Base-by-base conservation (phyloP, 2,329 filamentous ascomycete genomes). In the Phyllosticta ampelicida region DNA sequence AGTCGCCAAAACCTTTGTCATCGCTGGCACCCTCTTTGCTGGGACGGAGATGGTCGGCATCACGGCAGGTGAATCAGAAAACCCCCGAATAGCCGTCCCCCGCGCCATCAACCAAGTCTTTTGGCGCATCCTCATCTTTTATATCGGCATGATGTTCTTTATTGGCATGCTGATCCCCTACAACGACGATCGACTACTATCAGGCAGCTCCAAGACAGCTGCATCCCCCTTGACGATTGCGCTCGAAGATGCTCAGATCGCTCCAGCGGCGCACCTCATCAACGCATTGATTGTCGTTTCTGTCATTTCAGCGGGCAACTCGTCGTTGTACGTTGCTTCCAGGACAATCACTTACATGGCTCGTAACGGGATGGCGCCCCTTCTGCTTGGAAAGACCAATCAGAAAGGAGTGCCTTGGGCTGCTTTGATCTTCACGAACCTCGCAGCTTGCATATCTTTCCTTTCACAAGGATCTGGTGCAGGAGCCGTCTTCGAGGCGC, bases 41-140 rank as follows among this genome's bases (percentile, higher is more conserved):
- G 63, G 63, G 1, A 63, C 62, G 4, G 62, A 65, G 48, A 63
- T 63, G 61, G 63, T 68, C 18, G 71, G 71, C 57, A 67, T 69
- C 16, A 70, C 68, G 44, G 84, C 83, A 4, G 84, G 82, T 50
- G 84, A 87, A 74, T 82, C 83, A 0, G 73, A 81, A 21, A 80
- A 84, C 20, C 85, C 85, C 1, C 79, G 83, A 55, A 77, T 79
- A 65, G 85, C 85, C 71, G 82, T 87, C 56, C 84, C 85, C 58
- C 85, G 84, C 58, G 76, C 76, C 13, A 73, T 75, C 20, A 66
- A 69, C 52, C 67, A 75, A n/a, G 72, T 75, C 52, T 75, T 77
- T 60, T 77, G 72, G 69, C 75, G 77, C 60, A 74, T 74, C 16
- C 65, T 74, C 5, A 61, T 75, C 28, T 76, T 77, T 62, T 73